Base-by-base conservation (phyloP, 805 yeast species). In the Ogataea angusta region DNA sequence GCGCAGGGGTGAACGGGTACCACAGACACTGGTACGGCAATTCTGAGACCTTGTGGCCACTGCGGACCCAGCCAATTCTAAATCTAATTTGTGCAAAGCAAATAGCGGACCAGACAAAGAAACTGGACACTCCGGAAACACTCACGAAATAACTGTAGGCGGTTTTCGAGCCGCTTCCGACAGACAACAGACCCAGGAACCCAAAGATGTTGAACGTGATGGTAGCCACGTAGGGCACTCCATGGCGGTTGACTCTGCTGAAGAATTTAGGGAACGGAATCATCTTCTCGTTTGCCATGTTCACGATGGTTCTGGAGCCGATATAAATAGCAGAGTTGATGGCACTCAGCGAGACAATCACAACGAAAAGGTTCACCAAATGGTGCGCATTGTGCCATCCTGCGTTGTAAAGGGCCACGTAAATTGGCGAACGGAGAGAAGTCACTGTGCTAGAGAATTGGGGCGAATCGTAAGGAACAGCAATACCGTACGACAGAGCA, bases 311-410 rank as follows among this genome's bases (percentile, higher is more conserved):
- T 59, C 91, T 69, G 4, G 86, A 76, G 9, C 85, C 86, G 58
- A 82, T 72, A 59, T 77, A 84, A 38, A 82, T 77, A 24, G 84
- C 76, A 33, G 84, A 72, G 62, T 83, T 83, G 53, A 82, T 76
- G 6, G 90, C 85, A 25, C 85, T 78, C 26, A 84, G 59, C 52
- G 86, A 76, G 2, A 85, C 80, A 10, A 80, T 55, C 43, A 81
- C 63, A 47, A 84, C 73, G 52, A 84, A 73, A 0, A 87, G 78
- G 47, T 79, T 79, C 48, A 79, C 67, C 45, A 80, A 67, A 51
- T 81, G 74, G 5, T 73, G 66, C 6, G 73, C 67, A 12, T 62
- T 64, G 29, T 62, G 56, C 76, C 77, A 72, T 10, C 79, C 79
- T 4, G 78, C 77, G 40, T 69, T 63, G 27, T 66, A 64, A 25